Evolutionary conservation across 2,329 filamentous ascomycete genomes (phyloP).

Genomic region (Torrubiella hemipterigena): DNA sequence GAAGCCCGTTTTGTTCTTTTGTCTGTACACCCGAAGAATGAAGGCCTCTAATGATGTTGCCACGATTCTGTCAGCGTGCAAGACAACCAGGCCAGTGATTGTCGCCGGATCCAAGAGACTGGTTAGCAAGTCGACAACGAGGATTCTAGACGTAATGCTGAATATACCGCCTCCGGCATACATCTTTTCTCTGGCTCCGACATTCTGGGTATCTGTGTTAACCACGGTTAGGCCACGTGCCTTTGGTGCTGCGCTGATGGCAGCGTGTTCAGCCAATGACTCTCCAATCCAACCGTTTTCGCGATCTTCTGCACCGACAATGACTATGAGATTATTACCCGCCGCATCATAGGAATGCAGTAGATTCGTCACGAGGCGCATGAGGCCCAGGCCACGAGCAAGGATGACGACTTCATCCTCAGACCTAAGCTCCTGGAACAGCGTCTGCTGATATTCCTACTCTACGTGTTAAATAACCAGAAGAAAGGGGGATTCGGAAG

Average conservation of each 20-base stretch:
- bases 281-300: conserved; percentile 98
- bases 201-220: conserved; percentile 88
- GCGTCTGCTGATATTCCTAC: conserved; percentile 82
- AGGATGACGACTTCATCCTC: conserved; percentile 93
- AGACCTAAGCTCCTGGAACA: conserved; percentile 79
- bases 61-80: conserved; percentile 79
- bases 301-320: conserved; percentile 81
- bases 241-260: conserved; percentile 70
- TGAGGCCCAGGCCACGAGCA: conserved; percentile 80
- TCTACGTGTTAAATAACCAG: conserved; percentile 3
- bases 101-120: conserved; percentile 67
- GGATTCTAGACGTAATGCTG: conserved; percentile 88
- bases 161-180: conserved; percentile 84
- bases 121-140: conserved; percentile 90
- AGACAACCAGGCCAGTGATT: conserved; percentile 73
- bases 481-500: neutral
- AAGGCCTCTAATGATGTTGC: conserved; percentile 90
- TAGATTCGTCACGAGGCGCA: conserved; percentile 89
- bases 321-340: conserved; percentile 80
- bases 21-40: conserved; percentile 83
- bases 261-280: conserved; percentile 87
- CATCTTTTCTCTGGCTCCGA: conserved; percentile 79
- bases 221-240: conserved; percentile 81
- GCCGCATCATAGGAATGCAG: conserved; percentile 94
- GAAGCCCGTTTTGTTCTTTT: conserved; percentile 89